phyloP scores from a whole-genome alignment of 148 eudicot genomes.

The Rhododendron simsii region DNA sequence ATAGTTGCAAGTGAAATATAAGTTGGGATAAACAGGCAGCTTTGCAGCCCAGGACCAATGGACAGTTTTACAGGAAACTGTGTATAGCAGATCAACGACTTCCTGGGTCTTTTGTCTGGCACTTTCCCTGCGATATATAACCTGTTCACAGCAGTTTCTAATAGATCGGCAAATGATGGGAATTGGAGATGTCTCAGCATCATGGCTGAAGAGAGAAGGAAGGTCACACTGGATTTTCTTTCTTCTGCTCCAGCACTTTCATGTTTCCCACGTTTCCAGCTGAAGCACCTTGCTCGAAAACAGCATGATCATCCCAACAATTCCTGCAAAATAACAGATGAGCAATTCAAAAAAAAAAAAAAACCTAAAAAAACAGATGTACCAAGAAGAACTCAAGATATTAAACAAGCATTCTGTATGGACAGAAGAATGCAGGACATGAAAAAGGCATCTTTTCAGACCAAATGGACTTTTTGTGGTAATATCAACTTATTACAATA shows the following conservation, averaged over 20 bases:
- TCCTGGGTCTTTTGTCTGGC: constrained; percentile 38
- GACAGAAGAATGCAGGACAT: neutral
- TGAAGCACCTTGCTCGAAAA: constrained; percentile 49
- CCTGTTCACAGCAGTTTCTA: constrained; percentile 43
- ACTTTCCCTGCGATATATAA: constrained; percentile 36
- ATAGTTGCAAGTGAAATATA: neutral
- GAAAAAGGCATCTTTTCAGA: neutral
- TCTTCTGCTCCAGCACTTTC: constrained; percentile 26
- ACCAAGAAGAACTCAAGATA: neutral
- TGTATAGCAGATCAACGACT: constrained; percentile 18
- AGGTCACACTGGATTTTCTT: constrained; percentile 42
- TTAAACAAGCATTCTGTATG: neutral
- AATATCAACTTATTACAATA: neutral
- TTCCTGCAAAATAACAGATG: constrained; percentile 18
- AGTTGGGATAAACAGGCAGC: neutral
- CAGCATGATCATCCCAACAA: constrained; percentile 44
- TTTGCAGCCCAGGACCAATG: neutral
- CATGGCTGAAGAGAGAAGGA: constrained; percentile 51
- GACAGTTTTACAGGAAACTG: neutral
- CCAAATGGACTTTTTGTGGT: neutral
- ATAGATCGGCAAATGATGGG: constrained; percentile 43
- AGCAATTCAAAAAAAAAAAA: neutral
- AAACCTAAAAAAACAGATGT: neutral
- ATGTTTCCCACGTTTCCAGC: constrained; percentile 42
- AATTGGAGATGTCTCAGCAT: constrained; percentile 50